Percentiles rank a stretch among this genome's conserved stretches.
These are phyloP conservation scores for Cyberlindnera mycetangii DNA, from an alignment of 805 yeast species.

Conservation along the genomic window DNA sequence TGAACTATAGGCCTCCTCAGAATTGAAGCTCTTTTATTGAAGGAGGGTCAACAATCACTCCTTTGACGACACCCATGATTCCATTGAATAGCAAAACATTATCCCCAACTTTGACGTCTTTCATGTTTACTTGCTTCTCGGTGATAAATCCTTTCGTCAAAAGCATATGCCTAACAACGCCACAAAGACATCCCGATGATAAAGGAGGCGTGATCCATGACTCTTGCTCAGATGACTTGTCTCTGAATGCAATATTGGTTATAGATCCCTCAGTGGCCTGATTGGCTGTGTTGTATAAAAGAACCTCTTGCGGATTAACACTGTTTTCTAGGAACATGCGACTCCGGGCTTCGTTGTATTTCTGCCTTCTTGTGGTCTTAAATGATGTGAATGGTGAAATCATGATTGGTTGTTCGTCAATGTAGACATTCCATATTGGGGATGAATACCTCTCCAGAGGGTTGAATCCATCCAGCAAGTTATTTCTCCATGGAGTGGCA, in stretches of 20 bases:
- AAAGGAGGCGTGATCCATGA: slow-evolving; percentile 83
- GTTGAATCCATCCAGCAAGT: slow-evolving; percentile 30
- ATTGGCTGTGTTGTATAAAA: slow-evolving; percentile 58
- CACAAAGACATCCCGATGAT: slow-evolving; percentile 78
- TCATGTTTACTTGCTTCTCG: slow-evolving; percentile 48
- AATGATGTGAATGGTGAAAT: slow-evolving; percentile 80
- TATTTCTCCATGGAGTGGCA: slow-evolving; percentile 30
- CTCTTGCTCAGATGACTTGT: slow-evolving; percentile 29
- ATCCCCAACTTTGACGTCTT: slow-evolving; percentile 60
- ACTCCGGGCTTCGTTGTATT: slow-evolving; percentile 60
- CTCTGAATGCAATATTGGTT: slow-evolving; percentile 67
- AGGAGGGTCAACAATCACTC: slow-evolving; percentile 34
- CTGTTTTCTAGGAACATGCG: slow-evolving; percentile 35
- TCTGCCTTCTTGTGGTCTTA: slow-evolving; percentile 74
- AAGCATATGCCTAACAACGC: slow-evolving; percentile 70
- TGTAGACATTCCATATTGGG: slow-evolving; percentile 54
- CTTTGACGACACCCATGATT: slow-evolving; percentile 73
- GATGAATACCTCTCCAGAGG: slow-evolving; percentile 27
- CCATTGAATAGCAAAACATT: slow-evolving; percentile 77
- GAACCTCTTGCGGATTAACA: slow-evolving; percentile 56
- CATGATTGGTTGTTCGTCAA: slow-evolving; percentile 51
- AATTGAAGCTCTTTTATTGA: not conserved
- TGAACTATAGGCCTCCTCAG: too few species aligned
- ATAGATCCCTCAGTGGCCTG: slow-evolving; percentile 80
- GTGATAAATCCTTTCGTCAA: slow-evolving; percentile 48